Base-by-base conservation (phyloP, 495 filamentous ascomycete genomes). In the Tuber magnatum region DNA sequence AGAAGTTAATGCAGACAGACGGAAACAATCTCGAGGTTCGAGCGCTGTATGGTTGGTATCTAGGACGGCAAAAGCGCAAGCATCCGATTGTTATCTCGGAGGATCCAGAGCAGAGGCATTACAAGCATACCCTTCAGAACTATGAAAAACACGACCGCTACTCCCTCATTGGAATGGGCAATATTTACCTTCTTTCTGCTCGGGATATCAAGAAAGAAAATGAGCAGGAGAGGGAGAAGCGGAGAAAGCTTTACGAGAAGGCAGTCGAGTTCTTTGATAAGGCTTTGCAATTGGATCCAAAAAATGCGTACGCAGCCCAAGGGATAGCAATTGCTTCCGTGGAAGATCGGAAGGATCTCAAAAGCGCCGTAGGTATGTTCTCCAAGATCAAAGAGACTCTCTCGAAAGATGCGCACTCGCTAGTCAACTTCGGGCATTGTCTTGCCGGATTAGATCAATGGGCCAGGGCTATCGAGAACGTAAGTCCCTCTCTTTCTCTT, bases 191-290 rank as follows among this genome's bases (percentile, higher is more conserved):
- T 43, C 85, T 90, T 73, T 88, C 91, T 65, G 95, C 95, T 3
- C 90, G 95, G 65, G 95, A 99, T 83, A 97, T 98, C 94, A 91
- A 91, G 69, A 88, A 94, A 71, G 92, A 95, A 56, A 92, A 92
- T 3, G 95, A 98, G 24, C 85, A 88, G 74, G 94, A 99, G 72
- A 95, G 92, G 84, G 91, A 95, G 76, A 96, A 96, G 84, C 90
- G 94, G 65, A 90, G 90, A 65, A 92, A 91, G 79, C 90, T 88
- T 78, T 99, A 97, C 83, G 88, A 90, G 82, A 92, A 92, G 74
- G 94, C 95, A 2, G 94, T 98, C 18, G 96, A 97, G 82, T 98
- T 98, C 85, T 99, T 97, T 82, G 96, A 98, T 83, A 99, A 99
- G 85, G 94, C 93, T 39, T 85, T 99, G 24, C 93, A 95, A 81